Conservation (phyloP, 169 alveolate genomes). For the Plasmodium gaboni region DNA sequence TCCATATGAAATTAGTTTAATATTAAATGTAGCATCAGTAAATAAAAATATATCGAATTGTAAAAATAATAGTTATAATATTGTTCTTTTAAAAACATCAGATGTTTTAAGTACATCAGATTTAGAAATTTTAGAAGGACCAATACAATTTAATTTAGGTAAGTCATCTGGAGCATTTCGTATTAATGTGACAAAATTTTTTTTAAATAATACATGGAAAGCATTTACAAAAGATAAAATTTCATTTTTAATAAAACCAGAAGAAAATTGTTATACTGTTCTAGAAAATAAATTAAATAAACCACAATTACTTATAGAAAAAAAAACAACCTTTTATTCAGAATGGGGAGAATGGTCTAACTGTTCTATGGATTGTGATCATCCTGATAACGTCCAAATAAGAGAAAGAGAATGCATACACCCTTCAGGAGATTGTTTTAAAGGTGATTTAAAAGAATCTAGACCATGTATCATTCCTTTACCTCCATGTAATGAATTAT, state of each 20-base stretch:
- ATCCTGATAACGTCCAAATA: conserved; percentile 60
- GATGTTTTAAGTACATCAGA: conserved; percentile 56
- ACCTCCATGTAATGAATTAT: conserved; percentile 45
- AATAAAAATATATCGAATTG: conserved; percentile 17
- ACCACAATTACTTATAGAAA: conserved; percentile 51
- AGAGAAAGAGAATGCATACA: conserved; percentile 56
- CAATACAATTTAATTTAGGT: conserved; percentile 37
- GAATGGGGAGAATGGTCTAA: conserved; percentile 76
- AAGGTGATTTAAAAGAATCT: conserved; percentile 70
- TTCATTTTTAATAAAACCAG: conserved; percentile 51
- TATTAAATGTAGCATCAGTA: conserved; percentile 17
- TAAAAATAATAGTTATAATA: conserved; percentile 19
- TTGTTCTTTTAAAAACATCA: conserved; percentile 35
- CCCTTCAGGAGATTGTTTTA: conserved; percentile 36
- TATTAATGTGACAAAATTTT: conserved; percentile 38
- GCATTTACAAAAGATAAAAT: conserved; percentile 62
- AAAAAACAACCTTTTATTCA: conserved; percentile 33
- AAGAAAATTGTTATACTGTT: conserved; percentile 47
- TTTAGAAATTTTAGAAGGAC: conserved; percentile 43
- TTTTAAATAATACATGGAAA: conserved; percentile 50
- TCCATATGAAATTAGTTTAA: conserved; percentile 27
- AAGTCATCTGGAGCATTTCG: conserved; percentile 44
- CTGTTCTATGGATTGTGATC: conserved; percentile 67
- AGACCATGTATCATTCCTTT: conserved; percentile 35
- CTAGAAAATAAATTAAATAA: conserved; percentile 58